Base-by-base conservation (phyloP, 495 filamentous ascomycete species). In the Xylaria longipes region DNA sequence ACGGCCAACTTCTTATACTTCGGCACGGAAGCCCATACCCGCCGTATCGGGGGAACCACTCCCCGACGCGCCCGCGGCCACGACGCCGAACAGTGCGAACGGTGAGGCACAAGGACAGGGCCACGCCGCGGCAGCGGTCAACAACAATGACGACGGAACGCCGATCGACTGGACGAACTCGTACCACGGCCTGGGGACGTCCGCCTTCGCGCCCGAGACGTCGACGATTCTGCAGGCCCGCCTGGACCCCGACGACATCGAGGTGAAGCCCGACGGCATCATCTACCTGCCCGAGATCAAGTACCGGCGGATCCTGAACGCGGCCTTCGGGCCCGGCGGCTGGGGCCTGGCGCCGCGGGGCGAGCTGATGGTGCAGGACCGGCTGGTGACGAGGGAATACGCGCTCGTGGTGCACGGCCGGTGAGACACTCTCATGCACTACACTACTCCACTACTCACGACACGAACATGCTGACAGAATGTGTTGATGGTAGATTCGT, bases 221-320 rank as follows among this genome's bases (percentile, higher is more conserved):
- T 86, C 91, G 5, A 87, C 91, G 37, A 83, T 94, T 6, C 82
- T 99, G 61, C 86, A 94, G 69, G 86, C 88, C 37, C 89, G 89
- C 29, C 83, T 94, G 12, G 81, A 89, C 45, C 81, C 86, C 7
- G 87, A 92, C 22, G 95, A 98, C 80, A 89, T 99, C 57, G 96
- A 99, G 86, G 90, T 98, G 76, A 99, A 99, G 84, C 92, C 93
- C 33, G 96, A 99, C 82, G 96, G 96, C 37, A 97, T 99, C 75
- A 84, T 98, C 60, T 99, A 98, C 79, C 86, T 99, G 67, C 96
- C 96, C 17, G 96, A 99, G 87, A 99, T 99, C 84, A 99, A 99
- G 81, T 99, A 99, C 82, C 86, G 96, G 29, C 86, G 96, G 48
- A 97, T 98, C 69, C 82, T 99, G 73, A 98, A 98, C 77, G 78